A percentile compares a stretch with the other conserved stretches of the same genome.
These are phyloP conservation scores for Circinella minor DNA, from an alignment of 371 early-diverging fungal species.

Conservation along the genomic window DNA sequence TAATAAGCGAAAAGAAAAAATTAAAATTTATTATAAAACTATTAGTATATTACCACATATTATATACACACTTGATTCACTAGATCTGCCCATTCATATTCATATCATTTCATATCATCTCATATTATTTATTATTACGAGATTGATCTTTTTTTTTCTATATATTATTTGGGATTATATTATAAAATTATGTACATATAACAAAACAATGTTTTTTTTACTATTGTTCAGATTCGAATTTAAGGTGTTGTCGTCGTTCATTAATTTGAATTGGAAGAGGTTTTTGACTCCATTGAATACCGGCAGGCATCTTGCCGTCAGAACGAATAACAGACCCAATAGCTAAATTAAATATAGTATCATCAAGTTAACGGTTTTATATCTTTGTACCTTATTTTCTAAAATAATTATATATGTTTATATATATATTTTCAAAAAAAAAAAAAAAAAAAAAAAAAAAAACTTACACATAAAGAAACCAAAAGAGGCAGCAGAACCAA, in stretches of 20 bases:
- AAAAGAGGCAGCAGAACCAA: conserved; percentile 59
- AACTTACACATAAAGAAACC: conserved; percentile 59
- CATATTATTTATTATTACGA: too few relatives aligned
- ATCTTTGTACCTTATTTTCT: not conserved
- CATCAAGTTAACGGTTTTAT: not conserved
- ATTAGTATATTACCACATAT: too few relatives aligned
- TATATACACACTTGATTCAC: too few relatives aligned
- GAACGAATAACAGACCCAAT: conserved; percentile 81
- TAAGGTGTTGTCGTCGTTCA: not conserved
- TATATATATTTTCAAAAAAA: too few relatives aligned
- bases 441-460: too few relatives aligned
- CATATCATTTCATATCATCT: too few relatives aligned
- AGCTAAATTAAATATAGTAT: conserved; percentile 46
- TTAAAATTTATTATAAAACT: too few relatives aligned
- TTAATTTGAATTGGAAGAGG: conserved; percentile 26
- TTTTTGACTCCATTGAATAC: conserved; percentile 26
- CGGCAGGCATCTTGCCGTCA: conserved; percentile 46
- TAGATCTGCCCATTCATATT: too few relatives aligned
- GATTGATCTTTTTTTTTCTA: not conserved
- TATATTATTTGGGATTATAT: not conserved
- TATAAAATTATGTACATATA: not conserved
- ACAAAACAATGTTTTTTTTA: not conserved
- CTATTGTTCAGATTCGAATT: conserved; percentile 2
- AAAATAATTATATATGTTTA: too few relatives aligned
- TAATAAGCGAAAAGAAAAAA: too few relatives aligned